Evolutionary conservation across 73 alveolate species (phyloP), one percentile per base, ranked within the genome.

Genomic region (Uronychia binucleata): DNA sequence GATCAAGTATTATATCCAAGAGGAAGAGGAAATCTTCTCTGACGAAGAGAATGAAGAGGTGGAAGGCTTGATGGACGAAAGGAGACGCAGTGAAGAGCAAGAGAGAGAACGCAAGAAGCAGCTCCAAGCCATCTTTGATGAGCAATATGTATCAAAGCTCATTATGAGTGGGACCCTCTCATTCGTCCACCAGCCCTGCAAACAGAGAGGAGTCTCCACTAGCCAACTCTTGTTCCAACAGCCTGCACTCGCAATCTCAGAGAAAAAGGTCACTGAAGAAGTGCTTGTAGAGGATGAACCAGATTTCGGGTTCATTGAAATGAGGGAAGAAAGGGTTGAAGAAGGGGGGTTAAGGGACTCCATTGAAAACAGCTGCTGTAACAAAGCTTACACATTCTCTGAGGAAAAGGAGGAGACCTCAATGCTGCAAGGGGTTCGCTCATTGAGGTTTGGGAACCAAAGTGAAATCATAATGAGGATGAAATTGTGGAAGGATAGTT

Each of bases 111-210:
- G 34, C 0, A 77, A 33, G 75, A 77, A 77, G 31, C 75, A 31
- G 0, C 28, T 33, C 79, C 26, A 35, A 11, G 35, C 34, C 19
- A 79, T 33, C 31, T 79, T 79, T 28, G 58, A 79, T 33, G 34
- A 79, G 28, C 78, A 77, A 1, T 79, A n/a, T 30, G 57, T 5
- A 0, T 57, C 86, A 26, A 58, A 79, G 19, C 0, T 79, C 28
- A 79, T 79, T 28, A 11, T 34, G 1, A 46, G 77, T 33, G 86
- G 86, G 19, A 79, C 86, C 0, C 26, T 79, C n/a, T 79, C 86
- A n/a, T 8, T 79, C 27, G 78, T 79, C 0, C n/a, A n/a, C n/a
- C n/a, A n/a, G n/a, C n/a, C n/a, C n/a, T n/a, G n/a, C n/a, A n/a
- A n/a, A n/a, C n/a, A n/a, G n/a, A n/a, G n/a, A n/a, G n/a, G n/a